Evolutionary conservation across 192 early-diverging fungal species (phyloP), one percentile per base, ranked within the genome.

Genomic region (Endogone sp.): DNA sequence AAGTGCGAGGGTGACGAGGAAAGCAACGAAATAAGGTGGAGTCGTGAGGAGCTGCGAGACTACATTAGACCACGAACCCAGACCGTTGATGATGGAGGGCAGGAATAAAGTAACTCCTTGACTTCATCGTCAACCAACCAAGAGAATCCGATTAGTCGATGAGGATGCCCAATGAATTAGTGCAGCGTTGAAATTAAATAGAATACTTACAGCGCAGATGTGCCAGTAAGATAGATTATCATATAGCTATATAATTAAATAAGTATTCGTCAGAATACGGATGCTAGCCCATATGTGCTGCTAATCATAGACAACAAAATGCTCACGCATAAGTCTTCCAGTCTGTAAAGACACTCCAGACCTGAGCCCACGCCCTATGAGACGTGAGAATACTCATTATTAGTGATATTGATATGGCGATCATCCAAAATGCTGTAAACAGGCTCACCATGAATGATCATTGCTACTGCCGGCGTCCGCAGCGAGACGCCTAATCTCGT

Each of bases 401-500:
- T n/a, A n/a, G n/a, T n/a, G n/a, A n/a, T n/a, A n/a, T n/a, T n/a
- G n/a, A n/a, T n/a, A n/a, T n/a, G n/a, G n/a, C n/a, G n/a, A n/a
- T n/a, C n/a, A n/a, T n/a, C n/a, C n/a, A n/a, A n/a, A n/a, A n/a
- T n/a, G n/a, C n/a, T n/a, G n/a, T n/a, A n/a, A n/a, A n/a, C 37
- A 6, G 16, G 37, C 37, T 49, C 16, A 49, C 37, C 37, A 49
- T 49, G 37, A 49, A 16, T 49, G 6, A 49, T 49, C 37, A 49
- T 49, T 6, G 9, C 9, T 16, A 49, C 6, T 16, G 16, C 81
- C 83, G 25, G 78, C 79, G 79, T 86, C 85, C 13, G 70, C 55
- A 16, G 67, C 70, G 55, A 86, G 68, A 21, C 85, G 78, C 9
- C 65, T 37, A 21, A 77, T 61, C 21, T 75, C 78, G 44, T 81